Conservation (phyloP, 768 basidiomycete species). For the Kwoniella pini region DNA sequence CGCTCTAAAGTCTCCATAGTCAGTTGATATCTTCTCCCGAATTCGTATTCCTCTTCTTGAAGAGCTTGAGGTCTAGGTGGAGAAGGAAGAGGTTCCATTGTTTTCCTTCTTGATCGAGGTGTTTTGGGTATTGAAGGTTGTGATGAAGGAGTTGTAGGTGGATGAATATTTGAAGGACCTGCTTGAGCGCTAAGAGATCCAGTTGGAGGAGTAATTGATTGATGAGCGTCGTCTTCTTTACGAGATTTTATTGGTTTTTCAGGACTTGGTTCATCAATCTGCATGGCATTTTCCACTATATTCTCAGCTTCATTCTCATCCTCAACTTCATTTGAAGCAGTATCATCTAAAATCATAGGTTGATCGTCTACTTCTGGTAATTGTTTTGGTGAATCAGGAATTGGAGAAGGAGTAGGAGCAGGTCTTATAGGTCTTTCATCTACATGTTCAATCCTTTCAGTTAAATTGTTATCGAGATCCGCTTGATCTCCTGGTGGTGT, state of each 20-base stretch:
- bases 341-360: not conserved
- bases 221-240: no score
- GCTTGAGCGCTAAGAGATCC: not conserved
- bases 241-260: not conserved
- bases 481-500: conserved; percentile 21
- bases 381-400: not conserved
- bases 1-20: conserved; percentile 44
- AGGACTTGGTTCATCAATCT: not conserved
- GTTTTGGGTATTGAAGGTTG: conserved; percentile 13
- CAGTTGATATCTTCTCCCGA: conserved; percentile 39
- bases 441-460: conserved; percentile 2
- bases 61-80: conserved; percentile 10
- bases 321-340: not conserved
- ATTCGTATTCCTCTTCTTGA: conserved; percentile 24
- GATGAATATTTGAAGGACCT: not conserved
- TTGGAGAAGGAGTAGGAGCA: conserved; percentile 4
- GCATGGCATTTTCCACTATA: not conserved
- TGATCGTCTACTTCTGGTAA: not conserved
- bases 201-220: not conserved
- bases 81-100: conserved; percentile 14
- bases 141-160: conserved; percentile 14
- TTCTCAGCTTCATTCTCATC: not conserved
- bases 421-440: conserved; percentile 21
- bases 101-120: conserved; percentile 9
- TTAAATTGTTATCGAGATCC: not conserved